Evolutionary conservation across 2,329 filamentous ascomycete species (phyloP).

Genomic region (Xylariaceae sp.): DNA sequence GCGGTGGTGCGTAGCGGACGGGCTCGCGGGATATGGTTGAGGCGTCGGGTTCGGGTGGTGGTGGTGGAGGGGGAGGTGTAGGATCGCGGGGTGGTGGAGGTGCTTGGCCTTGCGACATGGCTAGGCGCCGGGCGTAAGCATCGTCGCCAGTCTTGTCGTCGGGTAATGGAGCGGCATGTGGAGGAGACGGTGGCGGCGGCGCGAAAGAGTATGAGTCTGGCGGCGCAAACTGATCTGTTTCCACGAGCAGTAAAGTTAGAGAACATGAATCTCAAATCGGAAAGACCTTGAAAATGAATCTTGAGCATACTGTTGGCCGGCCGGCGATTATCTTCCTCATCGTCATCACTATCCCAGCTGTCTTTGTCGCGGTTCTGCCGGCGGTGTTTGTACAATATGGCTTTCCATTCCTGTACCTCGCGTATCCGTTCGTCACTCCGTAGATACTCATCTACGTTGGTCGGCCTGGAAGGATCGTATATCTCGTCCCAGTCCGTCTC

Average conservation of each 20-base stretch:
- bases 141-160: constrained; percentile 66
- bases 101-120: constrained; percentile 45
- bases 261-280: no score
- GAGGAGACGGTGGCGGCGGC: constrained; percentile 49
- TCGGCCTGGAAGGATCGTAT: constrained; percentile 80
- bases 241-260: constrained; percentile 12
- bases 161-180: constrained; percentile 43
- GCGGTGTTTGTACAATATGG: constrained; percentile 69
- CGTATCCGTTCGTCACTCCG: constrained; percentile 77
- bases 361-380: constrained; percentile 44
- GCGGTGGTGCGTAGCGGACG: constrained; percentile 63
- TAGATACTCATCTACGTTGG: constrained; percentile 79
- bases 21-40: constrained; percentile 73
- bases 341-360: constrained; percentile 33
- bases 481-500: constrained; percentile 87
- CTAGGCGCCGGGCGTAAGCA: constrained; percentile 61
- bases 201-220: constrained; percentile 54
- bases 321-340: constrained; percentile 22
- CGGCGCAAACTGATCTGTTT: constrained; percentile 56
- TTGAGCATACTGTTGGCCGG: constrained; percentile 33
- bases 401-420: constrained; percentile 83
- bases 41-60: constrained; percentile 38
- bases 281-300: not conserved
- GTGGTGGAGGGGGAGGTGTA: constrained; percentile 29
- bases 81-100: constrained; percentile 24